Conservation (phyloP, 805 yeast genomes). For the Hanseniaspora lachancei region DNA sequence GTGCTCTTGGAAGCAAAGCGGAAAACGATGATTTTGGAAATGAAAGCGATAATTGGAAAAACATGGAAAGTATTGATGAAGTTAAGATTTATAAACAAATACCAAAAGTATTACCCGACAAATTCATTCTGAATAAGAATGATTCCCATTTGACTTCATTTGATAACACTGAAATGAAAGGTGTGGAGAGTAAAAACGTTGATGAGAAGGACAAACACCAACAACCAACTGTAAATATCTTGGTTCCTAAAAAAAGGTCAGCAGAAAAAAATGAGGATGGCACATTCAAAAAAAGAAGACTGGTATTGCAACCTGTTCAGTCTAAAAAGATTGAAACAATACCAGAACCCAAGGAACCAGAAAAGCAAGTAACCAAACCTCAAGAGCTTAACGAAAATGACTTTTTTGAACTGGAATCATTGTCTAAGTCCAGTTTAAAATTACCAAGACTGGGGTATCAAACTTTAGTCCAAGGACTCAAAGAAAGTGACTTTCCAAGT, state of each 20-base stretch:
- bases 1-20: background rate
- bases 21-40: background rate
- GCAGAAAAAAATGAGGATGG: constrained; percentile 39
- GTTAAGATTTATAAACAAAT: background rate
- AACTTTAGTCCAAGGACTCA: constrained; percentile 48
- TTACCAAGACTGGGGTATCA: constrained; percentile 55
- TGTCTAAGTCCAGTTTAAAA: constrained; percentile 30
- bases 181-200: constrained; percentile 22
- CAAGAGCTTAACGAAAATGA: background rate
- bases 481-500: constrained; percentile 23
- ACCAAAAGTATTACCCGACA: background rate
- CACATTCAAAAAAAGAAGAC: constrained; percentile 61
- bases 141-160: background rate
- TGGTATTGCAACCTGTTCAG: constrained; percentile 55
- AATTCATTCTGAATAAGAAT: background rate
- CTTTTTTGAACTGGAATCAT: background rate
- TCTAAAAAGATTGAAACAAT: background rate
- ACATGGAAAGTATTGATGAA: constrained; percentile 22
- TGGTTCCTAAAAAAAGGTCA: constrained; percentile 24
- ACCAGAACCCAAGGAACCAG: background rate
- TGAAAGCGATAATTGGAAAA: constrained; percentile 16
- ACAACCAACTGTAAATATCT: constrained; percentile 18
- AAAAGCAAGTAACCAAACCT: background rate
- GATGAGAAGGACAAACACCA: constrained; percentile 6
- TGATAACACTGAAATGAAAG: constrained; percentile 15